phyloP scores from a whole-genome alignment of 805 yeast species.

The Candida piceae region DNA sequence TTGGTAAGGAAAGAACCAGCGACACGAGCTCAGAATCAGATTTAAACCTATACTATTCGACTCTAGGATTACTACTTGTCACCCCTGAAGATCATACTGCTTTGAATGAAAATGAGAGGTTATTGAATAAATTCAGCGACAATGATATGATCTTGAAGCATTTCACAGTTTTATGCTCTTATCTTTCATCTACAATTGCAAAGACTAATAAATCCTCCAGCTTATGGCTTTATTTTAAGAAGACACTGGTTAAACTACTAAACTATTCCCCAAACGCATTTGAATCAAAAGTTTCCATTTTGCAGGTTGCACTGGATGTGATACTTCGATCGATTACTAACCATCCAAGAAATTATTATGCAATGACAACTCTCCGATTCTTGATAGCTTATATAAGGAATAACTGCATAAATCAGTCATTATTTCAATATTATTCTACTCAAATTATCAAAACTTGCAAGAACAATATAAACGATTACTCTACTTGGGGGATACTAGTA shows the following conservation, averaged over 20 bases:
- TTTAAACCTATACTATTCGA: slow-evolving; percentile 7
- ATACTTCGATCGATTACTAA: slow-evolving; percentile 31
- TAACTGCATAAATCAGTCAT: not conserved
- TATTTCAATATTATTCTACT: not conserved
- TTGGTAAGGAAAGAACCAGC: too few species aligned
- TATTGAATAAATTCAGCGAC: not conserved
- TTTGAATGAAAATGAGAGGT: slow-evolving; percentile 10
- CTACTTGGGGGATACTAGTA: slow-evolving; percentile 18
- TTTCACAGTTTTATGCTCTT: slow-evolving; percentile 7
- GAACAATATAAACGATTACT: slow-evolving; percentile 13
- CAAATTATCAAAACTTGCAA: slow-evolving; percentile 8
- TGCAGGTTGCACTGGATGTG: slow-evolving; percentile 5
- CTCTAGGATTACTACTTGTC: slow-evolving; percentile 22
- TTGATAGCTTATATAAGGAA: slow-evolving; percentile 9
- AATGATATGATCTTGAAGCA: not conserved
- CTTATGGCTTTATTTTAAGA: slow-evolving; percentile 27
- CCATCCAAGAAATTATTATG: slow-evolving; percentile 47
- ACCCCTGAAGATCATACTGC: slow-evolving; percentile 28
- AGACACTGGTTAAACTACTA: slow-evolving; percentile 2
- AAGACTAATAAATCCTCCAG: slow-evolving; percentile 31
- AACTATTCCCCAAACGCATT: not conserved
- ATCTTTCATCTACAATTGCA: slow-evolving; percentile 22
- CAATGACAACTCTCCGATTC: slow-evolving; percentile 34
- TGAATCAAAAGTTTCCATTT: not conserved
- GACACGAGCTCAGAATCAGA: too few species aligned